phyloP scores from a whole-genome alignment of 163 green algal genomes.

The Volvox carteri region DNA sequence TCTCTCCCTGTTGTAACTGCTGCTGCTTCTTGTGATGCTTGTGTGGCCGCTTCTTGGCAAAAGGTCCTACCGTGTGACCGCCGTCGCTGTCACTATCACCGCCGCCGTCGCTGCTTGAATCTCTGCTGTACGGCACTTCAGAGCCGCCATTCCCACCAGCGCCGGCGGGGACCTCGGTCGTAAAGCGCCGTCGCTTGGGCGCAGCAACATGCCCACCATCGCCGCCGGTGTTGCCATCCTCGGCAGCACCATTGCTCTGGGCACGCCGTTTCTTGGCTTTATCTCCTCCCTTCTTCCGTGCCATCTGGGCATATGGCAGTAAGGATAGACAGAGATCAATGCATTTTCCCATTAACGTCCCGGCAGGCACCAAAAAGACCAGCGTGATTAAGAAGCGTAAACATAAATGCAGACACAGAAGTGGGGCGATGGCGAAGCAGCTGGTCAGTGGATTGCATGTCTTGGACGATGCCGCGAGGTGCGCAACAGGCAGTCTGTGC shows the following conservation, averaged over 20 bases:
- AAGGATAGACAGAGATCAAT: too few species aligned
- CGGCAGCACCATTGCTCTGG: neutral
- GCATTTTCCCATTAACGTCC: too few species aligned
- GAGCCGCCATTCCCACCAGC: neutral
- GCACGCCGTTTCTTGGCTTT: constrained; percentile 32
- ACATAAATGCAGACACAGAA: too few species aligned
- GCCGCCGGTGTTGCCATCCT: neutral
- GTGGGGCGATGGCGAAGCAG: too few species aligned
- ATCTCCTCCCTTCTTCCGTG: constrained; percentile 1
- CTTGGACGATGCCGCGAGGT: too few species aligned
- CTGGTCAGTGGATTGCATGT: too few species aligned
- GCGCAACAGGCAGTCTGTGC: too few species aligned
- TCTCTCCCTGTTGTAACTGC: too few species aligned
- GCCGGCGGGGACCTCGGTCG: neutral
- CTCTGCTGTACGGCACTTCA: neutral
- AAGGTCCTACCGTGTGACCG: neutral
- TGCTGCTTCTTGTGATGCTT: constrained; percentile 41
- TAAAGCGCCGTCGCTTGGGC: constrained; percentile 1
- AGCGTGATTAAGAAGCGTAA: too few species aligned
- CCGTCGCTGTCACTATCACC: constrained; percentile 44
- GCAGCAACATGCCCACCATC: neutral
- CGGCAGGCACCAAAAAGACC: too few species aligned
- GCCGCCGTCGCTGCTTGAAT: constrained; percentile 8
- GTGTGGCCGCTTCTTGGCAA: constrained; percentile 29
- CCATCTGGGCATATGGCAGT: constrained; percentile 35